Evolutionary conservation across 2,329 filamentous ascomycete species (phyloP).

Genomic region (Neofusicoccum umdonicola): DNA sequence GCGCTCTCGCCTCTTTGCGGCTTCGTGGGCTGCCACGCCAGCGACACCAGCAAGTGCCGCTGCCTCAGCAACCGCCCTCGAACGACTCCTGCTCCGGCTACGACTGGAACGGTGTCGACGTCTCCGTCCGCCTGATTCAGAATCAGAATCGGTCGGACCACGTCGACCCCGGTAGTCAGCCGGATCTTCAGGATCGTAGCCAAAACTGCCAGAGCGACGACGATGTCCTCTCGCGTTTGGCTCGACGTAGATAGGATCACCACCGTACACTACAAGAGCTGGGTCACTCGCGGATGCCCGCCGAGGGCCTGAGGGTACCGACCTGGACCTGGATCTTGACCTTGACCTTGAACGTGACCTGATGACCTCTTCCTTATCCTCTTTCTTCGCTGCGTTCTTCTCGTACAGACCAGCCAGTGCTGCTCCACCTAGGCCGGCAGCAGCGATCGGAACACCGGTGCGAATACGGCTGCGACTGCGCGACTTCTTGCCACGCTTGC

Average conservation of each 20-base stretch:
- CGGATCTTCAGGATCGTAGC: constrained; percentile 38
- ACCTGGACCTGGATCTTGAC: constrained; percentile 46
- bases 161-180: constrained; percentile 42
- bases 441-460: constrained; percentile 59
- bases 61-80: constrained; percentile 52
- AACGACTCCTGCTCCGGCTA: constrained; percentile 48
- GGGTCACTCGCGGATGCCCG: constrained; percentile 46
- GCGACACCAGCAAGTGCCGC: constrained; percentile 58
- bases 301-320: constrained; percentile 44
- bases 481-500: constrained; percentile 47
- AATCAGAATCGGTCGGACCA: constrained; percentile 41
- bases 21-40: constrained; percentile 57
- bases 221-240: constrained; percentile 47
- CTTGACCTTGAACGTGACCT: constrained; percentile 31
- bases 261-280: constrained; percentile 63
- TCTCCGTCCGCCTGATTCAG: constrained; percentile 22
- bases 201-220: constrained; percentile 28
- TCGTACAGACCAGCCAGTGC: constrained; percentile 63
- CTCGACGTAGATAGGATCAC: constrained; percentile 60
- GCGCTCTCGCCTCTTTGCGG: constrained; percentile 55
- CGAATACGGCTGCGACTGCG: constrained; percentile 56
- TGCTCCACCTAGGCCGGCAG: constrained; percentile 60
- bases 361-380: constrained; percentile 44
- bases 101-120: constrained; percentile 34
- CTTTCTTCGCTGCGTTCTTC: constrained; percentile 60